Evolutionary conservation across 805 yeast genomes (phyloP).

Genomic region (Candida glaebosa): DNA sequence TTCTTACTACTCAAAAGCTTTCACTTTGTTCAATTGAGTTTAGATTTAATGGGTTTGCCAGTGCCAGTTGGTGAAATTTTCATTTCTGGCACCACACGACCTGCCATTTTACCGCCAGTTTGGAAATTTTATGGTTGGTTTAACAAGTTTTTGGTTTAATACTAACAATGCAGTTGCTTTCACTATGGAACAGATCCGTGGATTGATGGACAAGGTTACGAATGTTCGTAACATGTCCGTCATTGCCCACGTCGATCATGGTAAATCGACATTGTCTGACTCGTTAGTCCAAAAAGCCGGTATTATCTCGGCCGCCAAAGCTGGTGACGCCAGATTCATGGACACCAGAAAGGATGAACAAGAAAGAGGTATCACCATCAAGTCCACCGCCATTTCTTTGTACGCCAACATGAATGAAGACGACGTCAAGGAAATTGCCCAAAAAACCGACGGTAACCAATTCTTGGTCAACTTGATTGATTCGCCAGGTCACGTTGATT

Average conservation of each 20-base stretch:
- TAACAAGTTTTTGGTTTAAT: not conserved
- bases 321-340: constrained; percentile 99
- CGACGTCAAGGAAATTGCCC: constrained; percentile 85
- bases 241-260: constrained; percentile 99
- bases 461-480: constrained; percentile 98
- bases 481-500: constrained; percentile 99
- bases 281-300: constrained; percentile 99
- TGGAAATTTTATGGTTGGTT: not conserved
- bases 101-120: not conserved
- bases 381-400: constrained; percentile 97
- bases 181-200: constrained; percentile 85
- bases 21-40: no score
- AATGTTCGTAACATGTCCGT: constrained; percentile 99
- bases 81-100: not conserved
- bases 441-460: constrained; percentile 87
- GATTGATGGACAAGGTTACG: constrained; percentile 98
- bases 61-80: not conserved
- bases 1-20: no score
- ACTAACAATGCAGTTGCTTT: constrained; percentile 36
- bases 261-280: constrained; percentile 98
- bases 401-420: constrained; percentile 85
- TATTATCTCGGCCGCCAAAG: constrained; percentile 99
- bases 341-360: constrained; percentile 99
- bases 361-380: constrained; percentile 99
- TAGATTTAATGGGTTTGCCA: no score